These are phyloP conservation scores for Cercospora sp. DNA, from an alignment of 2,329 filamentous ascomycete species.

Conservation along the genomic window DNA sequence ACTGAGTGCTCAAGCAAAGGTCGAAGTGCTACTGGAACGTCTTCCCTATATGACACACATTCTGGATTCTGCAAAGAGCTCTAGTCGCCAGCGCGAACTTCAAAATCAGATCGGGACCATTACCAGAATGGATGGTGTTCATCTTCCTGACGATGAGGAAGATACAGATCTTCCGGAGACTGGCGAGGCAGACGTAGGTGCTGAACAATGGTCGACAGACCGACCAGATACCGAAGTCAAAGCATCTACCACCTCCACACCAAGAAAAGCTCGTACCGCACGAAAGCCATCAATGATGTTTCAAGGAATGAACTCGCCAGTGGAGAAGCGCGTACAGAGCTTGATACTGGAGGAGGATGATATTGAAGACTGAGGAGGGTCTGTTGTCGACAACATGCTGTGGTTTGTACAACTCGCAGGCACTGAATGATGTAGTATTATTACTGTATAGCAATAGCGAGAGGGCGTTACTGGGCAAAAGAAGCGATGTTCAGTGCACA, in stretches of 20 bases:
- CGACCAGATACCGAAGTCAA: constrained; percentile 34
- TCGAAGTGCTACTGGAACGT: constrained; percentile 77
- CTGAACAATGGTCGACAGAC: constrained; percentile 48
- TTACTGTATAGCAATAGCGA: not conserved
- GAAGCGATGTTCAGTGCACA: not conserved
- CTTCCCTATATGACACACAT: constrained; percentile 83
- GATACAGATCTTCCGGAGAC: constrained; percentile 37
- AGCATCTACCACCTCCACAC: constrained; percentile 6
- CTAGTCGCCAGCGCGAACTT: constrained; percentile 30
- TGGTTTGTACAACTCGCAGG: not conserved
- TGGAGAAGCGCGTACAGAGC: constrained; percentile 37
- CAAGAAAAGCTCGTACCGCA: constrained; percentile 16
- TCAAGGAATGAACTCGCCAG: constrained; percentile 28
- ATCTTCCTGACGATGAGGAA: constrained; percentile 24
- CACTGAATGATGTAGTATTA: not conserved
- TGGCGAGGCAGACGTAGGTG: constrained; percentile 20
- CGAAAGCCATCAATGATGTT: constrained; percentile 21
- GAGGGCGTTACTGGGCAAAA: not conserved
- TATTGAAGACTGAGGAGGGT: constrained; percentile 44
- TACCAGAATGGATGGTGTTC: constrained; percentile 51
- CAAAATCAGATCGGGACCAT: constrained; percentile 70
- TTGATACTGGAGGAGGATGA: constrained; percentile 51
- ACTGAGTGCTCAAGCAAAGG: constrained; percentile 54
- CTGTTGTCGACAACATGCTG: not conserved
- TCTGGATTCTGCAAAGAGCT: constrained; percentile 35